Percentiles rank a stretch among this genome's conserved stretches.
These are phyloP conservation scores for Perilla frutescens DNA, from an alignment of 257 asterid species.

Conservation along the genomic window DNA sequence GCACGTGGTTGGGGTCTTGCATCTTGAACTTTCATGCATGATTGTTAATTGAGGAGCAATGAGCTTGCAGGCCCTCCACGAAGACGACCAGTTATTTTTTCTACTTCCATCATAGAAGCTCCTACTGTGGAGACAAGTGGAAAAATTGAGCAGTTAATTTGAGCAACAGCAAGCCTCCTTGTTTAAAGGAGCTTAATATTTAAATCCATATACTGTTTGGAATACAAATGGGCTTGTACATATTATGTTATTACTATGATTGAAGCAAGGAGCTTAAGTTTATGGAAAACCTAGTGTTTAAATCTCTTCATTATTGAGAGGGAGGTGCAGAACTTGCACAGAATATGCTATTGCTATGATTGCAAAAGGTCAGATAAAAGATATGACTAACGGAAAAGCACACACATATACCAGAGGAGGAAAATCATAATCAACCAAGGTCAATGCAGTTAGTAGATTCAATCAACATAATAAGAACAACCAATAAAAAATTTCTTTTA, in stretches of 20 bases:
- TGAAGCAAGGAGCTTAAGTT: conserved; percentile 1
- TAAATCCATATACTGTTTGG: conserved; percentile 5
- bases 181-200: conserved; percentile 1
- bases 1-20: conserved; percentile 46
- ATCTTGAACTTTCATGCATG: conserved; percentile 34
- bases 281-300: conserved; percentile 1
- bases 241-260: background rate
- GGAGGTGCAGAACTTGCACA: conserved; percentile 15
- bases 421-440: conserved; percentile 7
- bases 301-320: conserved; percentile 7
- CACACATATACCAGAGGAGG: conserved; percentile 3
- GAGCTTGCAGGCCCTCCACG: conserved; percentile 44
- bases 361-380: conserved; percentile 8
- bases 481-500: background rate
- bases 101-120: conserved; percentile 37
- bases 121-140: conserved; percentile 42
- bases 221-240: background rate
- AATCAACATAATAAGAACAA: background rate
- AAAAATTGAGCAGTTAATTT: conserved; percentile 22
- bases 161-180: conserved; percentile 12
- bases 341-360: background rate
- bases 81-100: conserved; percentile 33
- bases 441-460: conserved; percentile 3
- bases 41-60: conserved; percentile 37
- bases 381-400: conserved; percentile 21